Percentiles rank a stretch among this genome's conserved stretches.
phyloP scores from a whole-genome alignment of 805 yeast genomes.

The Ogataea trehaloabstinens region DNA sequence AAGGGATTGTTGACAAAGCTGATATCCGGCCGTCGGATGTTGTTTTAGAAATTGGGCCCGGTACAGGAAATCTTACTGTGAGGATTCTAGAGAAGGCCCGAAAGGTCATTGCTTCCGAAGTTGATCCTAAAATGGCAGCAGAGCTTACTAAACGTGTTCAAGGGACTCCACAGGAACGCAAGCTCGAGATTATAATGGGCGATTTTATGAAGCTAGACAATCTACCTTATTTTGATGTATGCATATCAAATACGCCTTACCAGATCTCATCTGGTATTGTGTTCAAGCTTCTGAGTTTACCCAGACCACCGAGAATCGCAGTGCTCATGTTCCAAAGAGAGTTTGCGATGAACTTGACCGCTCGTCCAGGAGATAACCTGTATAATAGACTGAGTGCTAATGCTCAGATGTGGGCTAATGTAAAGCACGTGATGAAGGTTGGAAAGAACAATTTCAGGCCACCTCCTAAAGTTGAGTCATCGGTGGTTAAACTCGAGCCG shows the following conservation, averaged over 20 bases:
- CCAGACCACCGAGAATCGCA: slow-evolving; percentile 91
- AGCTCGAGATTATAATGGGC: slow-evolving; percentile 86
- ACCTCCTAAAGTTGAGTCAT: slow-evolving; percentile 97
- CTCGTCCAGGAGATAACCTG: slow-evolving; percentile 93
- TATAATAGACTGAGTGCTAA: slow-evolving; percentile 94
- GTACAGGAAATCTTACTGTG: slow-evolving; percentile 97
- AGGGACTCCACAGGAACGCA: slow-evolving; percentile 92
- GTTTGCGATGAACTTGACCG: slow-evolving; percentile 88
- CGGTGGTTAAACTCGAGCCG: slow-evolving; percentile 91
- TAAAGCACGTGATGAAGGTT: slow-evolving; percentile 97
- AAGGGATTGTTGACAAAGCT: slow-evolving; percentile 97
- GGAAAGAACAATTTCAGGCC: slow-evolving; percentile 96
- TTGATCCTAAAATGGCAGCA: slow-evolving; percentile 99
- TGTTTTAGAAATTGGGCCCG: slow-evolving; percentile 97
- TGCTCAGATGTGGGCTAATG: slow-evolving; percentile 99
- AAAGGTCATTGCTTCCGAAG: slow-evolving; percentile 94
- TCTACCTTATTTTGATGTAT: slow-evolving; percentile 89
- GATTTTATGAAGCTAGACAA: slow-evolving; percentile 91
- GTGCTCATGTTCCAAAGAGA: slow-evolving; percentile 98
- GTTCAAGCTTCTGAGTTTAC: slow-evolving; percentile 85
- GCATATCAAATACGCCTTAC: slow-evolving; percentile 96
- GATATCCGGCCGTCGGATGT: slow-evolving; percentile 87
- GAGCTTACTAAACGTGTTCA: slow-evolving; percentile 96
- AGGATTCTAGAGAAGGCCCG: slow-evolving; percentile 88
- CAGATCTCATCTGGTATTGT: slow-evolving; percentile 97